Base-by-base conservation (phyloP, 257 asterid genomes). In the Solanum neorickii region DNA sequence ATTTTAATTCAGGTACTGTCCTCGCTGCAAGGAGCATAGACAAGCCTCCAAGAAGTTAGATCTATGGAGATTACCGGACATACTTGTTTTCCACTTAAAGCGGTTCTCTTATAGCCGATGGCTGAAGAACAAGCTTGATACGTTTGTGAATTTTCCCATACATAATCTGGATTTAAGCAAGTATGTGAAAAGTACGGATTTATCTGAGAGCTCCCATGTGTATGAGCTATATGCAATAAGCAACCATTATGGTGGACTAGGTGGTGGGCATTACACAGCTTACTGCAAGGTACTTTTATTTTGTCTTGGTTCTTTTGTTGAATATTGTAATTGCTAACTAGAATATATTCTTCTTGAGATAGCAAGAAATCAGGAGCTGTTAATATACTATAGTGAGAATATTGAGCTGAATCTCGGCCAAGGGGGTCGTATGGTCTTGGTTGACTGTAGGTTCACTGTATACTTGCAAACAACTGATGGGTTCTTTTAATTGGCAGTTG, bases 201-300 rank as follows among this genome's bases (percentile, higher is more conserved):
- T 92, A 62, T 89, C 93, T 70, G 97, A 90, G 76, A 94, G 96
- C n/a, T 89, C 94, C 47, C 90, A 94, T 73, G 91, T 90, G 6
- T 97, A 97, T 47, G 99, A 97, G 92, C 90, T 97, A 70, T 97
- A 91, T 87, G 99, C 99, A 80, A 91, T 97, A 87, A 97, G 99
- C 90, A 97, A 97, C 88, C 99, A 97, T 89, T 97, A 97, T 86
- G 99, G 99, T 23, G 98, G 98, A 89, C 96, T 97, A 49, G 99
- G 99, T 74, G 99, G 99, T 0, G 99, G 99, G 12, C 99, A 96
- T 90, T 97, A 97, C 90, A 93, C 99, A 52, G 99, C 99, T 52
- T 96, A 97, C 86, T 95, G 98, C 92, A 96, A 96, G 98, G 99
- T 96, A 94, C 56, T 52, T 47, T 31, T 49, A 82, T 49, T 82